Conservation (phyloP, 1,284 basidiomycete genomes). For the Ganoderma resinaceum region DNA sequence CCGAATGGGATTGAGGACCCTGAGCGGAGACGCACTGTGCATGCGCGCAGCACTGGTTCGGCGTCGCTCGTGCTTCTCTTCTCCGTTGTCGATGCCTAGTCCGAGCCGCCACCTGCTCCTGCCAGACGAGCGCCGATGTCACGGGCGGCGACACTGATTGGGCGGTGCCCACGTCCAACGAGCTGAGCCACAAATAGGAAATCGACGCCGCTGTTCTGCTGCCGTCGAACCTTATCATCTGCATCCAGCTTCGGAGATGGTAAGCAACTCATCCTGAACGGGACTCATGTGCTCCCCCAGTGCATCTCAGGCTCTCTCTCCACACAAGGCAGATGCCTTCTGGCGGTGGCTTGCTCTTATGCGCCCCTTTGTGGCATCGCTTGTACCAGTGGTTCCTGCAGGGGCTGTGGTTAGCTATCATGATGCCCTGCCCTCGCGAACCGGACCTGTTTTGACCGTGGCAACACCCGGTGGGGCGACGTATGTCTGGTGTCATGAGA, state of each 20-base stretch:
- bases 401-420: not conserved
- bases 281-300: not conserved
- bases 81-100: not conserved
- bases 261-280: not conserved
- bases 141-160: not conserved
- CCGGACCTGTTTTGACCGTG: not conserved
- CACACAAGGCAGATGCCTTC: not conserved
- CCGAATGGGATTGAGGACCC: not conserved
- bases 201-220: not conserved
- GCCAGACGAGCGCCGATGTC: not conserved
- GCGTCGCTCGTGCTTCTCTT: not conserved
- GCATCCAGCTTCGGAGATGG: not conserved
- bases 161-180: not conserved
- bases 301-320: not conserved
- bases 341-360: not conserved
- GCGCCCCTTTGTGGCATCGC: not conserved
- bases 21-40: not conserved
- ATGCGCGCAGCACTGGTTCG: not conserved
- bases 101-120: not conserved
- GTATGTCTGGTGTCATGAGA: not conserved
- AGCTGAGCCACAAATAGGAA: not conserved
- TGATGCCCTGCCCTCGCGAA: not conserved
- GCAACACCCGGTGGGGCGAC: not conserved
- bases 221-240: not conserved
- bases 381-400: not conserved